phyloP scores from a whole-genome alignment of 768 basidiomycete species.

The Russula virescens region DNA sequence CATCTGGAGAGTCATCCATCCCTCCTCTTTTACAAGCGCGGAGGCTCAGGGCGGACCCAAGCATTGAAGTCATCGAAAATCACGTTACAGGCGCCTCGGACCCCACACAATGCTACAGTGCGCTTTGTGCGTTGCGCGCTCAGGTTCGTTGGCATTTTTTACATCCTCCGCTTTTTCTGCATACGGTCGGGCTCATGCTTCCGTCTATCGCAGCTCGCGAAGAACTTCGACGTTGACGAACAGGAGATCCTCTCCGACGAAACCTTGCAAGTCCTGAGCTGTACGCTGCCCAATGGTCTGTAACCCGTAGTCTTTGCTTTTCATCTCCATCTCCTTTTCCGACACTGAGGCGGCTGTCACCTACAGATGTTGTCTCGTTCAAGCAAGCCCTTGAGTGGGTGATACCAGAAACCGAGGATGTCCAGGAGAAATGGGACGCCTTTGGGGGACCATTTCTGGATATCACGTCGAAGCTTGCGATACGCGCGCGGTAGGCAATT shows the following conservation, averaged over 20 bases:
- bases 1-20: not conserved
- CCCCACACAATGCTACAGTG: slow-evolving; percentile 8
- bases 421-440: not conserved
- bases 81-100: not conserved
- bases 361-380: not conserved
- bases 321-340: not conserved
- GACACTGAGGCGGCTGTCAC: not conserved
- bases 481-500: slow-evolving; percentile 11
- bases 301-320: not conserved
- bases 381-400: slow-evolving; percentile 6
- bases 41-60: slow-evolving; percentile 4
- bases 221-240: slow-evolving; percentile 20
- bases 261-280: slow-evolving; percentile 35
- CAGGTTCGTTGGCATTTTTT: slow-evolving; percentile 15
- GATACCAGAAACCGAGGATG: not conserved
- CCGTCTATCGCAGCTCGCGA: slow-evolving; percentile 1
- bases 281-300: slow-evolving; percentile 39
- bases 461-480: slow-evolving; percentile 18
- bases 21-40: slow-evolving; percentile 3
- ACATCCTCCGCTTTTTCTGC: not conserved
- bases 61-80: slow-evolving; percentile 7
- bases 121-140: slow-evolving; percentile 14
- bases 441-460: slow-evolving; percentile 13
- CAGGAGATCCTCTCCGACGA: slow-evolving; percentile 34
- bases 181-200: not conserved